phyloP scores from a whole-genome alignment of 495 filamentous ascomycete genomes.

The Tuber aestivum region DNA sequence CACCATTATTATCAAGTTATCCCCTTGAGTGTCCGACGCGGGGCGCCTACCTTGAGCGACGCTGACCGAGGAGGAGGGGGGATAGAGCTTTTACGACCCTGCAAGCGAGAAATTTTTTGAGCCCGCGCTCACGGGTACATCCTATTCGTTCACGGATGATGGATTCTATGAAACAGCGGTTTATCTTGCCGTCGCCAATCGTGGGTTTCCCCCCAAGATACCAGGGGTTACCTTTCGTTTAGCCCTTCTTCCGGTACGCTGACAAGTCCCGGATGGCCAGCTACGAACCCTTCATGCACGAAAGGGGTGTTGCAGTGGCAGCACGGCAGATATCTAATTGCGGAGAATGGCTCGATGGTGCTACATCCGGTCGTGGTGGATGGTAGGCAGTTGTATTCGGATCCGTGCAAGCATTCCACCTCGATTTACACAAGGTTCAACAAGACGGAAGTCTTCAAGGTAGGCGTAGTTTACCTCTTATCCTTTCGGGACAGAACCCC shows the following conservation, averaged over 20 bases:
- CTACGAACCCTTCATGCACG: slow-evolving; percentile 59
- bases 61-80: slow-evolving; percentile 2
- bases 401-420: slow-evolving; percentile 55
- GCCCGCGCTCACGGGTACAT: slow-evolving; percentile 66
- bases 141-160: slow-evolving; percentile 70
- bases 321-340: slow-evolving; percentile 57
- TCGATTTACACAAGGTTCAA: slow-evolving; percentile 64
- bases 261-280: slow-evolving; percentile 44
- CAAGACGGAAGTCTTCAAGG: slow-evolving; percentile 60
- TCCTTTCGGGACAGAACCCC: neutral
- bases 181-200: slow-evolving; percentile 68
- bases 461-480: slow-evolving; percentile 39
- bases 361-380: slow-evolving; percentile 62
- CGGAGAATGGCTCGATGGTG: slow-evolving; percentile 52
- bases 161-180: slow-evolving; percentile 69
- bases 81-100: slow-evolving; percentile 68
- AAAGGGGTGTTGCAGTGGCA: slow-evolving; percentile 71
- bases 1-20: neutral
- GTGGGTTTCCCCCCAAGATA: slow-evolving; percentile 47
- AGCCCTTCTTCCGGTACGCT: slow-evolving; percentile 9
- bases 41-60: slow-evolving; percentile 7
- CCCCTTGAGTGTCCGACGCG: neutral
- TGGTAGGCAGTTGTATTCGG: slow-evolving; percentile 64
- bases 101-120: slow-evolving; percentile 63
- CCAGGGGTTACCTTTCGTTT: neutral